phyloP scores from a whole-genome alignment of 2,329 filamentous ascomycete genomes.

The Zelopaecilomyces penicillatus region DNA sequence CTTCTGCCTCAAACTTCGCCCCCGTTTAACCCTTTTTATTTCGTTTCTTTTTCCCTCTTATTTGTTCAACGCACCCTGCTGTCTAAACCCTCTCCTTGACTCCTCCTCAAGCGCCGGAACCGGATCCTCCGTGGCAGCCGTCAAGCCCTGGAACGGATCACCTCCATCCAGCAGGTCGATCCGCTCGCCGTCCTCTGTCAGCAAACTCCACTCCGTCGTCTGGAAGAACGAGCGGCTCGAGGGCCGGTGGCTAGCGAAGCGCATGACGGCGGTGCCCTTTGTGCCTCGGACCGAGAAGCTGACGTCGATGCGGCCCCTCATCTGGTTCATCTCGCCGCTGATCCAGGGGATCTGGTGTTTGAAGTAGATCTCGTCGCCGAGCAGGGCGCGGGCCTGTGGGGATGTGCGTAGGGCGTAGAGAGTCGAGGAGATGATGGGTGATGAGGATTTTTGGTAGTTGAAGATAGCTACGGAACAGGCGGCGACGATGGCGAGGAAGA shows the following conservation, averaged over 20 bases:
- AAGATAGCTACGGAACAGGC: slow-evolving; percentile 78
- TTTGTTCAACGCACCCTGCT: slow-evolving; percentile 32
- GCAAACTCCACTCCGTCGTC: slow-evolving; percentile 84
- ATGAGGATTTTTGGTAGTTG: slow-evolving; percentile 98
- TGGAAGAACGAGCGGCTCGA: slow-evolving; percentile 58
- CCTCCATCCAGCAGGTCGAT: slow-evolving; percentile 67
- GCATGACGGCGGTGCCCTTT: slow-evolving; percentile 61
- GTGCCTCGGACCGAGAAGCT: slow-evolving; percentile 79
- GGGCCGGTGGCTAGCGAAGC: slow-evolving; percentile 68
- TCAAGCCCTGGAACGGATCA: slow-evolving; percentile 57
- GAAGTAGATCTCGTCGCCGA: slow-evolving; percentile 86
- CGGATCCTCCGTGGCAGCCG: slow-evolving; percentile 34
- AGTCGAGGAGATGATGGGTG: slow-evolving; percentile 74
- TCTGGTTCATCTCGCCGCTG: slow-evolving; percentile 79
- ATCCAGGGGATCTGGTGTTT: slow-evolving; percentile 75
- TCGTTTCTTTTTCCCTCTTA: slow-evolving; percentile 7
- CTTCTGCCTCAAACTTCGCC: too few relatives aligned
- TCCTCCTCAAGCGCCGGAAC: slow-evolving; percentile 24
- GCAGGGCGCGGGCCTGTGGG: slow-evolving; percentile 59
- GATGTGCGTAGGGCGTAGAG: slow-evolving; percentile 88
- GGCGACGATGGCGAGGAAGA: slow-evolving; percentile 68
- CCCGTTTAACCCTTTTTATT: too few relatives aligned
- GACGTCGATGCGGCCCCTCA: slow-evolving; percentile 86
- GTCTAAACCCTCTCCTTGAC: slow-evolving; percentile 42
- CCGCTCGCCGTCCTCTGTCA: slow-evolving; percentile 49